Base-by-base conservation (phyloP, 306 rosid species). In the apple (Malus domestica) region DNA sequence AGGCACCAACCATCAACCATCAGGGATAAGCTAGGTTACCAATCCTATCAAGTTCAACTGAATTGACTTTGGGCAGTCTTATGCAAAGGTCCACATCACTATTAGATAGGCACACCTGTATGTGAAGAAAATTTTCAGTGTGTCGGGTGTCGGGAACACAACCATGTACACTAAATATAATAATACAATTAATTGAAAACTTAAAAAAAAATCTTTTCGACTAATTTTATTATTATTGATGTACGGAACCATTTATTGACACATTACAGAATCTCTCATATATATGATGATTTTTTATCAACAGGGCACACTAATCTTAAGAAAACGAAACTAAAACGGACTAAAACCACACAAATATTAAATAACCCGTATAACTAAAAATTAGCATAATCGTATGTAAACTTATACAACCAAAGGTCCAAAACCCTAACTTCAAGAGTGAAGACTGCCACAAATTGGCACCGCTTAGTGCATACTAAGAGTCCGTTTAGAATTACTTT, bases 61-160 rank as follows among this genome's bases (percentile, higher is more conserved):
- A 16, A 59, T 60, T 60, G 77, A 73, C 29, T 73, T 8, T 19
- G 29, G 22, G 15, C 44, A 10, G 68, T 73, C 67, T 4, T 59
- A 58, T 40, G 45, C 44, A 10, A 73, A 60, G 58, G 69, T 51
- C 22, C 10, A 0, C 42, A 15, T 40, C 59, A 60, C 44, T 15
- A 22, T 35, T 10, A 29, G n/a, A 40, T 9, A 3, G 30, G 66
- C 5, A 33, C 10, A 55, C 1, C 1, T 58, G 9, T 40, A 2
- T 9, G 12, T 2, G 1, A 14, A 49, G 19, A 49, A 18, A 14
- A 14, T 49, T 49, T 49, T 0, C 6, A 46, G 1, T 49, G 19
- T 49, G 9, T 0, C 9, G 9, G 1, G 4, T 49, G 3, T 38
- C 10, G 0, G 2, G 3, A 15, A 15, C 3, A 49, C 8, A 0